Base-by-base conservation (phyloP, 345 rosid species). In the Dovyalis caffra region DNA sequence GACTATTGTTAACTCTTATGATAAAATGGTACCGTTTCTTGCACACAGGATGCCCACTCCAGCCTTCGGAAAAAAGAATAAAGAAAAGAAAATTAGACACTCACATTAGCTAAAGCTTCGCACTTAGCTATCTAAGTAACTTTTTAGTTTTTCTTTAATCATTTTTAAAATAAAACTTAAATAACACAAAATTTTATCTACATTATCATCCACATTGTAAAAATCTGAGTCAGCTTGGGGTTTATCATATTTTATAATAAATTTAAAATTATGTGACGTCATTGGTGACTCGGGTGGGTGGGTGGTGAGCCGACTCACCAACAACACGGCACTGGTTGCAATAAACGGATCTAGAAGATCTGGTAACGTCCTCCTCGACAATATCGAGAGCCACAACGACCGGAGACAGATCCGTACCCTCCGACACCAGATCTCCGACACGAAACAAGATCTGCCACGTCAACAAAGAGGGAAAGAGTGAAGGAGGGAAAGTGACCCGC, bases 251-350 rank as follows among this genome's bases (percentile, higher is more conserved):
- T 56, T 56, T 1, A 16, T n/a, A 16, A 56, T 56, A 26, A 58
- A 26, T 8, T n/a, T 6, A 51, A 51, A 51, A 51, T 3, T 1
- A 14, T 14, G 32, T 63, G 21, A 63, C 23, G 66, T 63, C 37
- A 29, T 32, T 33, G 66, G 37, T 5, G 37, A 31, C 20, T 15
- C 38, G 61, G 61, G 61, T 56, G 23, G 61, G 61, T 56, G 23
- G 26, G 61, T 21, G 28, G 26, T 40, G 77, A 76, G 77, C 61
- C 25, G 73, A 88, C 97, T 87, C 85, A 91, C 97, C 95, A 28
- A 90, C 91, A 61, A 92, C 95, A 45, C 90, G 89, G 78, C 95
- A 92, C 86, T 90, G 92, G 79, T 89, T 89, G 70, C 95, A 92
- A 81, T 92, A 89, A 26, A 85, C 87, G 40, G 95, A 92, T 88